A percentile compares a stretch with the other conserved stretches of the same genome.
phyloP scores from a whole-genome alignment of 176 grass and related monocot genomes.

The Carex cristatella region DNA sequence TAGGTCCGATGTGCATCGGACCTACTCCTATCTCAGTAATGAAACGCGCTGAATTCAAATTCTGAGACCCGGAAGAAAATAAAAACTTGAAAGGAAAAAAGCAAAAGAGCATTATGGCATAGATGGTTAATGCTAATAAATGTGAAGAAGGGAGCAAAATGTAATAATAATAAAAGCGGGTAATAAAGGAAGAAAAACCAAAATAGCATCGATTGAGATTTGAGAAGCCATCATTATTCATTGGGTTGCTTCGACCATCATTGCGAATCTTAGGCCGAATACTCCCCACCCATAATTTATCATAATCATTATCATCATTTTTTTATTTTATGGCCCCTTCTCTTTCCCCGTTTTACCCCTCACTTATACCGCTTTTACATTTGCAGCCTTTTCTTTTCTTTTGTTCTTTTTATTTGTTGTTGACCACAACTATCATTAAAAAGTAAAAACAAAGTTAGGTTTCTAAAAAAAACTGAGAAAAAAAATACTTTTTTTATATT shows the following conservation, averaged over 20 bases:
- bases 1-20: too few relatives aligned
- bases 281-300: constrained; percentile 52
- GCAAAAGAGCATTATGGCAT: constrained; percentile 4
- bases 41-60: background rate
- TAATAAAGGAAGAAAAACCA: constrained; percentile 39
- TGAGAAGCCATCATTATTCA: constrained; percentile 24
- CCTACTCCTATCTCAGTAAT: background rate
- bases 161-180: constrained; percentile 29
- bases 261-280: constrained; percentile 99
- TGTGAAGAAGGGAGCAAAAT: background rate
- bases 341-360: constrained; percentile 20
- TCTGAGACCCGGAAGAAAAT: background rate
- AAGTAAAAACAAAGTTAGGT: background rate
- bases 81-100: background rate
- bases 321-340: background rate
- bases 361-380: background rate
- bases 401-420: background rate
- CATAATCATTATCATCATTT: constrained; percentile 56
- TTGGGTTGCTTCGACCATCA: constrained; percentile 50
- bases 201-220: constrained; percentile 46
- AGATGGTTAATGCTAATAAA: constrained; percentile 4
- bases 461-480: background rate
- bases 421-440: background rate
- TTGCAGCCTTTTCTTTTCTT: background rate
- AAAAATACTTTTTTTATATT: too few relatives aligned